These are phyloP conservation scores for Claviceps fusiformis DNA, from an alignment of 2,329 filamentous ascomycete species.

Conservation along the genomic window DNA sequence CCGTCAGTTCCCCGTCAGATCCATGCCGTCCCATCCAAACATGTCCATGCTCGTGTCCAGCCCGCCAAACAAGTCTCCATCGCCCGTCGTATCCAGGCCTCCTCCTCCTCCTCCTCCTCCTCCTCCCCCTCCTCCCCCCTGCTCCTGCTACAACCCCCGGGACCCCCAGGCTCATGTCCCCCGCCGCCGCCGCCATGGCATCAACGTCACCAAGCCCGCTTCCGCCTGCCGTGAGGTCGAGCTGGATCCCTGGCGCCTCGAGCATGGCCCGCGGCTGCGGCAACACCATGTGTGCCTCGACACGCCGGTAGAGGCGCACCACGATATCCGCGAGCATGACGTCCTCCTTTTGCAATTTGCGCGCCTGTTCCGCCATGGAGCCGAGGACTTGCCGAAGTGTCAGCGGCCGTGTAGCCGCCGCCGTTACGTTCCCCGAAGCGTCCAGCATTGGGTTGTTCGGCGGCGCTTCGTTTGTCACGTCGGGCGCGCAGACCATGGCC, in stretches of 20 bases:
- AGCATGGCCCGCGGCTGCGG: conserved; percentile 28
- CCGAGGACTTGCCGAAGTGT: conserved; percentile 48
- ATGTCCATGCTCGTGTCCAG: conserved; percentile 30
- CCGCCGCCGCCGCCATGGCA: conserved; percentile 29
- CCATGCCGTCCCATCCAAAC: conserved; percentile 27
- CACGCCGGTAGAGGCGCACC: conserved; percentile 47
- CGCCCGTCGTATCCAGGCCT: conserved; percentile 18
- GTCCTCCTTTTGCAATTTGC: conserved; percentile 42
- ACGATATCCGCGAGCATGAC: conserved; percentile 44
- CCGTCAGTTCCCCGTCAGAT: conserved; percentile 10
- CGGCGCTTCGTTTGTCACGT: conserved; percentile 32
- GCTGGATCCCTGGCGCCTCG: conserved; percentile 25
- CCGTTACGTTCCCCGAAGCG: conserved; percentile 21
- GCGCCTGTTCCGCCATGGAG: conserved; percentile 43
- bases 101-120: conserved; percentile 19
- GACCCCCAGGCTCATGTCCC: conserved; percentile 22
- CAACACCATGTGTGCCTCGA: conserved; percentile 49
- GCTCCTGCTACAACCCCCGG: conserved; percentile 29
- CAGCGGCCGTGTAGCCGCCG: conserved; percentile 32
- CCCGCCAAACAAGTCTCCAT: conserved; percentile 25
- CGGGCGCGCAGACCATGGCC: conserved; percentile 55
- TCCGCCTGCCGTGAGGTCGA: conserved; percentile 26
- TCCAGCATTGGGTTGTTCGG: conserved; percentile 17
- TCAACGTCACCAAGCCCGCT: conserved; percentile 26
- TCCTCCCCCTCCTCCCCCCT: conserved; percentile 26